Evolutionary conservation across 2,329 filamentous ascomycete genomes (phyloP), one percentile per base, ranked within the genome.

Genomic region (Torrubiella hemipterigena): DNA sequence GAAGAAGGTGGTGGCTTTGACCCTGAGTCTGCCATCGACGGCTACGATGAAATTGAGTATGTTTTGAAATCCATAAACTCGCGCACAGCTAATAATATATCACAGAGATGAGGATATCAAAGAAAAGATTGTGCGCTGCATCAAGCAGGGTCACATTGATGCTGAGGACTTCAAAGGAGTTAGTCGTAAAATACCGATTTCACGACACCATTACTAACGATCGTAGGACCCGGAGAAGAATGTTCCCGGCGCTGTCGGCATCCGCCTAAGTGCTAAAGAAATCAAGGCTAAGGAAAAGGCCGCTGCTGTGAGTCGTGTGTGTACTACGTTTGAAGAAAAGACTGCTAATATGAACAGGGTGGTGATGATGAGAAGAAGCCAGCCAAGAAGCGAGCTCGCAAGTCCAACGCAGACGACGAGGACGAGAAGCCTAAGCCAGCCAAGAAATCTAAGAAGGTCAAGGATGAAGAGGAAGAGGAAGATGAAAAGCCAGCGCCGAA

Each of bases 111-210:
- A 76, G 22, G 78, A 84, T 3, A 45, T 73, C 2, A 74, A 87
- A 54, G 72, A 72, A 27, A 94, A 91, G 63, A 63, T 95, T 41
- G 65, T 69, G 30, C 69, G 69, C 27, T 83, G 81, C 31, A 54
- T 95, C 16, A 65, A 69, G 36, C 69, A 87, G 50, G 85, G 84
- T 16, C 82, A 91, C 45, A 79, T 96, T 44, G 79, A 81, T 42
- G 68, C 84, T 25, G 78, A 83, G 31, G 89, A 95, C 44, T 95
- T 85, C 75, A 89, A 80, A 20, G 85, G 85, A 10, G 86, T 93
- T 68, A 59, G 81, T 63, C 19, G 16, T 44, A 16, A 19, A 32
- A 22, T n/a, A 12, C 11, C 13, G 9, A 14, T 4, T 18, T 16
- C 19, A 21, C 18, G 17, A 16, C 15, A 18, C 16, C 25, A 3